These are phyloP conservation scores for Xylaria longipes DNA, from an alignment of 495 filamentous ascomycete species.

Conservation along the genomic window DNA sequence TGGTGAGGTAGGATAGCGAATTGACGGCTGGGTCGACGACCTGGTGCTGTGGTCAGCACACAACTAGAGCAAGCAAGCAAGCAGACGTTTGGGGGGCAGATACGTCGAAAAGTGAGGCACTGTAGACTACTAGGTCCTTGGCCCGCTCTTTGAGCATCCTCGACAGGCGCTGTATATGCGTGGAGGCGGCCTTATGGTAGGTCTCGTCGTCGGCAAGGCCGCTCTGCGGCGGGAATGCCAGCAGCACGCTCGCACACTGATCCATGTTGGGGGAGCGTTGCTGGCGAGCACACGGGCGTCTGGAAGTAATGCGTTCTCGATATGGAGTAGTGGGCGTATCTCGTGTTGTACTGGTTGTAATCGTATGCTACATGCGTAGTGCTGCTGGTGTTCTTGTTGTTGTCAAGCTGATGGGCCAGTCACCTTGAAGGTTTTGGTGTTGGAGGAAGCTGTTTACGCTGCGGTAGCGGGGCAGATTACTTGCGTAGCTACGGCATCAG, in stretches of 20 bases:
- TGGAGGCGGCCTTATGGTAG: slow-evolving; percentile 39
- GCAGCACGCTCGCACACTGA: slow-evolving; percentile 42
- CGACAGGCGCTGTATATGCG: slow-evolving; percentile 42
- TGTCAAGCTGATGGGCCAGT: neutral
- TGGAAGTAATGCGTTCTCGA: neutral
- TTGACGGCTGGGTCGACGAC: slow-evolving; percentile 47
- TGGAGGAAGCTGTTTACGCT: slow-evolving; percentile 8
- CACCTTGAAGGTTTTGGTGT: neutral
- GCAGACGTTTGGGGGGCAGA: neutral
- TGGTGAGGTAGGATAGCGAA: slow-evolving; percentile 52
- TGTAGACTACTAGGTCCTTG: slow-evolving; percentile 26
- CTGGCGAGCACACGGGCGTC: neutral
- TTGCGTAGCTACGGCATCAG: neutral
- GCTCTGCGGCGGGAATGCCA: slow-evolving; percentile 47
- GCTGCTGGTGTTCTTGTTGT: neutral
- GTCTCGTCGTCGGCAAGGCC: slow-evolving; percentile 28
- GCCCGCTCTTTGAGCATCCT: slow-evolving; percentile 40
- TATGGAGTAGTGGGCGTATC: neutral
- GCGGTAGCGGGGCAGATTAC: neutral
- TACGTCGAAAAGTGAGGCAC: slow-evolving; percentile 44
- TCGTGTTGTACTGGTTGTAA: neutral
- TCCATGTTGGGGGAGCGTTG: slow-evolving; percentile 41
- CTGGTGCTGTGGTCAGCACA: slow-evolving; percentile 31
- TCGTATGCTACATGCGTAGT: neutral
- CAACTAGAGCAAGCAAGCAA: slow-evolving; percentile 2